Percentiles rank a stretch among this genome's conserved stretches.
These are phyloP conservation scores for Simplicillium aogashimaense DNA, from an alignment of 2,329 filamentous ascomycete species.

Conservation along the genomic window DNA sequence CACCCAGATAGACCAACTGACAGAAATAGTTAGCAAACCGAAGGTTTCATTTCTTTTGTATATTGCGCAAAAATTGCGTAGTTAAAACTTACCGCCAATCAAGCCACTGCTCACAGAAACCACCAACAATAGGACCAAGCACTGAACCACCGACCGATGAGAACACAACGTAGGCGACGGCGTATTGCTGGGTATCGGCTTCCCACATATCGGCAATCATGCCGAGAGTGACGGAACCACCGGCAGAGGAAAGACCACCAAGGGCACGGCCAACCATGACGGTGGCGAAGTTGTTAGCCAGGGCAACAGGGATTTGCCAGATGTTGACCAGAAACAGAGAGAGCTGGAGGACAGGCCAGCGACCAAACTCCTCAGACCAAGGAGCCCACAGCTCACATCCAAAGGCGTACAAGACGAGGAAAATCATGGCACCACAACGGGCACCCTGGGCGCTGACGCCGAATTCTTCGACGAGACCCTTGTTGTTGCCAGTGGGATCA, in stretches of 20 bases:
- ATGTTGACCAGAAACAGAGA: conserved; percentile 69
- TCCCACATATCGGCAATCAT: conserved; percentile 72
- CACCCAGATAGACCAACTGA: conserved; percentile 65
- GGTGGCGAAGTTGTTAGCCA: conserved; percentile 63
- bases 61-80: not conserved
- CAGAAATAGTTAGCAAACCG: not conserved
- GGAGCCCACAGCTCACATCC: conserved; percentile 85
- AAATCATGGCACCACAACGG: conserved; percentile 66
- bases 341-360: conserved; percentile 64
- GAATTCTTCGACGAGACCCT: conserved; percentile 58
- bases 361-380: conserved; percentile 75
- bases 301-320: conserved; percentile 61
- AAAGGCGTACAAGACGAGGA: conserved; percentile 72
- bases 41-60: conserved; percentile 5
- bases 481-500: not conserved
- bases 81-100: conserved; percentile 46
- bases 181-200: conserved; percentile 61
- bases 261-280: conserved; percentile 62
- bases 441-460: conserved; percentile 57
- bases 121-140: conserved; percentile 68
- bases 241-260: conserved; percentile 61
- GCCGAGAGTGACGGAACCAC: conserved; percentile 62
- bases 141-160: conserved; percentile 71
- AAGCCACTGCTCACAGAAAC: conserved; percentile 59
- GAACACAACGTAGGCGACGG: conserved; percentile 67